Percentiles rank a stretch among this genome's conserved stretches.
Conservation (phyloP, 805 yeast species). For the Brettanomyces anomalus region DNA sequence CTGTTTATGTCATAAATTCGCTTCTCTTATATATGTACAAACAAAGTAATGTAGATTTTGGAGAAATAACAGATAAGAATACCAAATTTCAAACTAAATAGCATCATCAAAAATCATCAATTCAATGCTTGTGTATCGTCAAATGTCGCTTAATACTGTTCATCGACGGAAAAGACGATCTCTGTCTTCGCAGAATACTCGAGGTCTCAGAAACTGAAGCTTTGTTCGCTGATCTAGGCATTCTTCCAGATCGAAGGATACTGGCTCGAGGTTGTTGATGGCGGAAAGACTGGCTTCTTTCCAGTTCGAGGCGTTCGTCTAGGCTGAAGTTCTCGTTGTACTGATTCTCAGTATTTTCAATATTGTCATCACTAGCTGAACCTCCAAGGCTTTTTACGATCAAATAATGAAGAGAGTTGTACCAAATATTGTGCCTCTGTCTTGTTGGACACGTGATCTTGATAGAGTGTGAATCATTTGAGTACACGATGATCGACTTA, state of each 20-base stretch:
- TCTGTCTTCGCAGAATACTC: neutral
- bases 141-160: too few species aligned
- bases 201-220: neutral
- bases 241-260: neutral
- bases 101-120: too few species aligned
- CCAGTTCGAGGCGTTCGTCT: slow-evolving; percentile 21
- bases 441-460: slow-evolving; percentile 83
- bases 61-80: too few species aligned
- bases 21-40: too few species aligned
- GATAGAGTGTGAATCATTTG: slow-evolving; percentile 45
- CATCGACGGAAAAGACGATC: too few species aligned
- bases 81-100: too few species aligned
- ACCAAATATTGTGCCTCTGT: slow-evolving; percentile 88
- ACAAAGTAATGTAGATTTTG: too few species aligned
- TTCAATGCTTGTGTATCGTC: too few species aligned
- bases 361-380: neutral
- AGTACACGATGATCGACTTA: slow-evolving; percentile 70
- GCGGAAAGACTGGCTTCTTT: slow-evolving; percentile 21
- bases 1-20: too few species aligned
- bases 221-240: too few species aligned
- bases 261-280: slow-evolving; percentile 18
- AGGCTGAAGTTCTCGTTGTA: slow-evolving; percentile 19
- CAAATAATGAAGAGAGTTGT: slow-evolving; percentile 68
- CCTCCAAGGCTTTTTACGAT: slow-evolving; percentile 41
- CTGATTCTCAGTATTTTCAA: slow-evolving; percentile 40